Evolutionary conservation across 208 protist genomes (phyloP), one percentile per base, ranked within the genome.

Genomic region (Crithidia mellificae): DNA sequence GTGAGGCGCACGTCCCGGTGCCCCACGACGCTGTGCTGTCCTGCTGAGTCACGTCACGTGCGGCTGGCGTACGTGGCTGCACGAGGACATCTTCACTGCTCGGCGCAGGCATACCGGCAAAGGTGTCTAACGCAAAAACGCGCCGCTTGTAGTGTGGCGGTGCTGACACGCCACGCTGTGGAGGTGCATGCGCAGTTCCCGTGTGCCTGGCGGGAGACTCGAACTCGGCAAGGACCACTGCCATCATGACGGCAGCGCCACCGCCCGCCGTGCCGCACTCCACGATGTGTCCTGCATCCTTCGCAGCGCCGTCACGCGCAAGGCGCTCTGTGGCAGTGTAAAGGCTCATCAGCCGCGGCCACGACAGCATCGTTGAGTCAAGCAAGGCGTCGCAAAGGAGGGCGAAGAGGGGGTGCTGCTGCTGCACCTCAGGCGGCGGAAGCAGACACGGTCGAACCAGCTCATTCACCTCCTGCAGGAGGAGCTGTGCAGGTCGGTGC

Each of bases 311-410:
- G 27, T 24, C 20, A 36, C 63, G 56, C n/a, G 69, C 62, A 25
- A 85, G 46, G 5, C 56, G 49, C 17, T 74, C 68, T 17, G 73
- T 50, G 8, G 64, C 66, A 11, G 54, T 38, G 70, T 82, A 92
- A 11, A 95, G 76, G 34, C 70, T 57, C 34, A 88, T 72, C 2
- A 95, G 76, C 5, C 90, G 80, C 34, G 77, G 79, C 90, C 90
- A 95, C 25, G 80, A 77, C 22, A 93, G 78, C 87, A 92, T 95
- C 12, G 87, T 91, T 63, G 87, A 77, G 49, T 95, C 85, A 27
- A 91, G 50, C 4, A 92, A 73, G 3, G 77, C 77, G 44, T 93
- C 87, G 56, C 77, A 88, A n/a, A 92, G 67, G 12, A 88, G 51
- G n/a, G 68, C 67, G 65, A 95, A 95, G 12, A 90, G 76, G 0